Evolutionary conservation across 2,329 filamentous ascomycete species (phyloP).

Genomic region (Dryadomyces quercivorus): DNA sequence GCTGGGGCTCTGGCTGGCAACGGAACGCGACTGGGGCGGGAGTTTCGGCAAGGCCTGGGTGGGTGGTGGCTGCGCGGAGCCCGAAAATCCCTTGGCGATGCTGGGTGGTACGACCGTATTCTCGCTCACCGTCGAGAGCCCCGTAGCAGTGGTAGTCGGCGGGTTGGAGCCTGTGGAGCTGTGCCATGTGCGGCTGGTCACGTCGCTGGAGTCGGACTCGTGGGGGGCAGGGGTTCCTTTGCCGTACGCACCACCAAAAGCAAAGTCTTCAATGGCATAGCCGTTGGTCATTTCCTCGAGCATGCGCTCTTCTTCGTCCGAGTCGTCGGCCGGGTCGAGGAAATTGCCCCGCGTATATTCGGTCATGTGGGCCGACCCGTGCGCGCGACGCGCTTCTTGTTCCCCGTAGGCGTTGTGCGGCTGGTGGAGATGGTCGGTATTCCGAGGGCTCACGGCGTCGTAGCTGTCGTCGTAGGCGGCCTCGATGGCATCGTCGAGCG

Average conservation of each 20-base stretch:
- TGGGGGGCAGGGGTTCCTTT: conserved; percentile 46
- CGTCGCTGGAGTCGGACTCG: conserved; percentile 70
- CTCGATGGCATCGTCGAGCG: conserved; percentile 88
- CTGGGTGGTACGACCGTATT: conserved; percentile 19
- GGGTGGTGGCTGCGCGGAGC: conserved; percentile 33
- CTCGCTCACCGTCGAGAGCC: conserved; percentile 63
- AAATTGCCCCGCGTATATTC: conserved; percentile 31
- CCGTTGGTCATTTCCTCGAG: conserved; percentile 82
- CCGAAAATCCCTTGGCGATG: conserved; percentile 15
- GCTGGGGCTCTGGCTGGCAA: conserved; percentile 17
- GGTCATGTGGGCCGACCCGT: conserved; percentile 19
- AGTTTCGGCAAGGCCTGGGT: conserved; percentile 32
- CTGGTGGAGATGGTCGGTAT: conserved; percentile 22
- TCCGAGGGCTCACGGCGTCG: conserved; percentile 47
- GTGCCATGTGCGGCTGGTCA: conserved; percentile 69
- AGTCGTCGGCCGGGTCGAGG: conserved; percentile 44
- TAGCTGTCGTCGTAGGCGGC: conserved; percentile 90
- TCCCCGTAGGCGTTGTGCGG: conserved; percentile 27
- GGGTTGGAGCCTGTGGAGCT: conserved; percentile 66
- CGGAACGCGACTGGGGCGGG: conserved; percentile 23
- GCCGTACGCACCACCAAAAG: conserved; percentile 47
- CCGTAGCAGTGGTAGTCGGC: conserved; percentile 44
- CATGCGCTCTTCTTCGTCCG: conserved; percentile 62
- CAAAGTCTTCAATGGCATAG: conserved; percentile 72
- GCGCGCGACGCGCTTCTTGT: conserved; percentile 47